Percentiles rank a stretch among this genome's conserved stretches.
Evolutionary conservation across 352 stramenopile species (phyloP).

Genomic region (Globisporangium yorkense): DNA sequence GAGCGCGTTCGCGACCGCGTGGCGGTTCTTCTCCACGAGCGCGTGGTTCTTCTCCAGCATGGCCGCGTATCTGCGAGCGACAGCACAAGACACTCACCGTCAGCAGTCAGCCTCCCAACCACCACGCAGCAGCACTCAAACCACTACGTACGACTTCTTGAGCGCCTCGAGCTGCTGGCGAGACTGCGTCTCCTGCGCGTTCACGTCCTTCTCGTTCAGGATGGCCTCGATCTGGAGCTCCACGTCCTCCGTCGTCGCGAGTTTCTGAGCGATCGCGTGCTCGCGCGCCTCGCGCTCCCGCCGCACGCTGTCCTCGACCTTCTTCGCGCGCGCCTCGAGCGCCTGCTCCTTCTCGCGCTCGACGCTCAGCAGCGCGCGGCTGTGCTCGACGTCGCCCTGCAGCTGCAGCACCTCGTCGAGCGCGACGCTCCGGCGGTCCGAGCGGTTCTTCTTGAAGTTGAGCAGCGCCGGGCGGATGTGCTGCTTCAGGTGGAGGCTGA

Average conservation of each 20-base stretch:
- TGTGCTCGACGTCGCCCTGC: conserved; percentile 46
- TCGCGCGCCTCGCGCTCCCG: conserved; percentile 47
- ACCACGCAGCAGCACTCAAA: not conserved
- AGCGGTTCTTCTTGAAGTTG: conserved; percentile 60
- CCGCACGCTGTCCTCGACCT: conserved; percentile 47
- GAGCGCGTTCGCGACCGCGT: conserved; percentile 55
- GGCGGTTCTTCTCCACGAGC: conserved; percentile 53
- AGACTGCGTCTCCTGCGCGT: conserved; percentile 33
- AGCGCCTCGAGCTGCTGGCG: conserved; percentile 35
- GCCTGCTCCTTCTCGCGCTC: conserved; percentile 52
- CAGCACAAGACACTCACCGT: conserved; percentile 6
- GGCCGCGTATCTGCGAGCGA: conserved; percentile 26
- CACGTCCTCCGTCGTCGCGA: conserved; percentile 52
- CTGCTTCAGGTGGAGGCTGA: conserved; percentile 64
- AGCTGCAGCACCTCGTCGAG: conserved; percentile 55
- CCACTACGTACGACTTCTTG: conserved; percentile 45
- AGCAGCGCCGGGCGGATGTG: conserved; percentile 46
- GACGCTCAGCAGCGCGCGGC: conserved; percentile 38
- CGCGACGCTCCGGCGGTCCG: conserved; percentile 43
- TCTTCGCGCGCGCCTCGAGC: conserved; percentile 36
- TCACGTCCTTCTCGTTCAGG: conserved; percentile 48
- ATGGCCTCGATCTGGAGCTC: conserved; percentile 69
- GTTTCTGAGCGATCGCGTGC: conserved; percentile 36
- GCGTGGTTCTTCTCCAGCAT: conserved; percentile 45
- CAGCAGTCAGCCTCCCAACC: not conserved